Conservation (phyloP, 306 rosid genomes). For the Quercus parvula region DNA sequence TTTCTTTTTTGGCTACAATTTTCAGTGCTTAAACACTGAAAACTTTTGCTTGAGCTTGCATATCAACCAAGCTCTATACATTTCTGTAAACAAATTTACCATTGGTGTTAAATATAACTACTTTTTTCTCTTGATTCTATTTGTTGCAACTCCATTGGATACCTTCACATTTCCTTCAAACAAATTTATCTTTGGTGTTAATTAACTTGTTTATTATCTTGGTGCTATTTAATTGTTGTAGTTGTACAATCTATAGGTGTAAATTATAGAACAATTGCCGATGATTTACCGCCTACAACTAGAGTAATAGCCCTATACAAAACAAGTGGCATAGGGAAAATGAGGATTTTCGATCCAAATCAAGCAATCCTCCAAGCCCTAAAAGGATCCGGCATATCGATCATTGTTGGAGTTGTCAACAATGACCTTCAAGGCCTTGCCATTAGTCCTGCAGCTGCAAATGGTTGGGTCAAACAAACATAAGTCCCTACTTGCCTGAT, state of each 20-base stretch:
- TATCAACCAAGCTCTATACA: too few relatives aligned
- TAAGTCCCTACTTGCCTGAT: slow-evolving; percentile 22
- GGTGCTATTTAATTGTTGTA: slow-evolving; percentile 1
- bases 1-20: too few relatives aligned
- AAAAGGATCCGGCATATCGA: slow-evolving; percentile 42
- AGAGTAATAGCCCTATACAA: slow-evolving; percentile 37
- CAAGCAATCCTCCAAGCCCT: slow-evolving; percentile 37
- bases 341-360: slow-evolving; percentile 37
- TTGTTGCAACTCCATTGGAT: too few relatives aligned
- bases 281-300: slow-evolving; percentile 26
- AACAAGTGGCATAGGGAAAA: slow-evolving; percentile 21
- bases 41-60: too few relatives aligned
- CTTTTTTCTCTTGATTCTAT: too few relatives aligned
- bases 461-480: slow-evolving; percentile 27
- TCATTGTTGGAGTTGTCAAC: slow-evolving; percentile 21
- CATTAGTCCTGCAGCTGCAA: slow-evolving; percentile 24
- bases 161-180: too few relatives aligned
- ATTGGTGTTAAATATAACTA: too few relatives aligned
- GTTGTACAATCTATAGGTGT: slow-evolving; percentile 47
- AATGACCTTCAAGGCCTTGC: slow-evolving; percentile 19
- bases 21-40: too few relatives aligned
- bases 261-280: slow-evolving; percentile 38
- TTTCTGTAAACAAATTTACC: too few relatives aligned
- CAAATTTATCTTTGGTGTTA: too few relatives aligned
- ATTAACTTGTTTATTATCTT: background rate